Evolutionary conservation across 345 rosid genomes (phyloP), one percentile per base, ranked within the genome.

Genomic region (Linum usitatissimum): DNA sequence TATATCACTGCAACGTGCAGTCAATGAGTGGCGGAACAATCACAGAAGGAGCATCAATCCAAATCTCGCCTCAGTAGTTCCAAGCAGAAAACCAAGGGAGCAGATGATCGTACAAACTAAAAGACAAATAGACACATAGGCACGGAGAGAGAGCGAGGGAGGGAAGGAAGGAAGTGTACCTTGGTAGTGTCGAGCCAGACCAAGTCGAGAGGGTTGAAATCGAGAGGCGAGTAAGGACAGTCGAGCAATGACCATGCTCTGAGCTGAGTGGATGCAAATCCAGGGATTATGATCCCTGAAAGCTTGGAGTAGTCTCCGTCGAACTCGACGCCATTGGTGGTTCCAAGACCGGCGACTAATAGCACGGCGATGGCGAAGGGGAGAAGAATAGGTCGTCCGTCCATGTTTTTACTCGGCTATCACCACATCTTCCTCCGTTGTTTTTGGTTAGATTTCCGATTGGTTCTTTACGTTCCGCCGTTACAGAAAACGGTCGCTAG

Each of bases 231-330:
- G 79, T 81, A 90, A 0, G 99, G 97, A 61, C 99, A 93, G 82
- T 93, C 97, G 57, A 93, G 97, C 66, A 90, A 79, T 55, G 99
- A 93, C 99, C 99, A 93, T 10, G 97, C 99, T 67, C 99, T 73
- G 9, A 93, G 76, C 96, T 90, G 99, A 71, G 97, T 83, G 61
- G 97, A 93, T 30, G 99, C 99, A 72, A 93, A 93, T 54, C 96
- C 99, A 9, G 97, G 99, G 12, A 93, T 93, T 78, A 93, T 87
- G 62, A 93, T 84, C 69, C 99, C 99, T 10, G 99, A 93, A 10
- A 90, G 70, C 83, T 80, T 84, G 38, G 88, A 81, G 78, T 82
- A 83, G 68, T 84, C 82, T 34, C 86, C 85, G 67, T 49, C 64
- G 57, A 80, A 72, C 72, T 81, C 78, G 66, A 75, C 79, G 66